Percentiles rank a stretch among this genome's conserved stretches.
These are phyloP conservation scores for Circinella minor DNA, from an alignment of 371 early-diverging fungal species.

Conservation along the genomic window DNA sequence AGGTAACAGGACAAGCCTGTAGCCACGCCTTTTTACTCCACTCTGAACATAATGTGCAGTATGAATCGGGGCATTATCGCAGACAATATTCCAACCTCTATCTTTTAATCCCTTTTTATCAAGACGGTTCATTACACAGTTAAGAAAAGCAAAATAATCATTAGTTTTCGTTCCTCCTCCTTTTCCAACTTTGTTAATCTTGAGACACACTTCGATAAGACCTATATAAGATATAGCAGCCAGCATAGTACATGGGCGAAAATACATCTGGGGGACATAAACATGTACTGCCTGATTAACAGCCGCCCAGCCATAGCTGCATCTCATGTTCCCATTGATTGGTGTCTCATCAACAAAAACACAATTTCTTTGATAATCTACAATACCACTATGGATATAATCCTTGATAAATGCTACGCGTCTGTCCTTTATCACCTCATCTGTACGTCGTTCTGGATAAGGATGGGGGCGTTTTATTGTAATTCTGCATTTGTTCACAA, in stretches of 20 bases:
- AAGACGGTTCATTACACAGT: conserved; percentile 12
- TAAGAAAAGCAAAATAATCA: too few relatives aligned
- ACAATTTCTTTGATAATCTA: too few relatives aligned
- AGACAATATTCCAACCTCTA: background rate
- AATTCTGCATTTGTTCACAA: background rate
- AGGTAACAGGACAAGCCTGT: conserved; percentile 12
- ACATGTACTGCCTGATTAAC: too few relatives aligned
- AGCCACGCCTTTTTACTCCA: conserved; percentile 10
- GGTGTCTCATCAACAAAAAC: too few relatives aligned
- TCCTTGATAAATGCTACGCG: too few relatives aligned
- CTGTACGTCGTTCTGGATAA: background rate
- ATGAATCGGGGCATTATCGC: conserved; percentile 20
- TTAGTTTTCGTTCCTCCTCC: too few relatives aligned
- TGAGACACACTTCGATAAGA: background rate
- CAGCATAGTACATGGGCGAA: background rate
- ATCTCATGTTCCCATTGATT: too few relatives aligned
- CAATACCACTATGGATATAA: too few relatives aligned
- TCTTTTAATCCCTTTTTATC: conserved; percentile 2
- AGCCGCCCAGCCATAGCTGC: too few relatives aligned
- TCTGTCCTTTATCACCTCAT: too few relatives aligned
- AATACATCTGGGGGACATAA: background rate
- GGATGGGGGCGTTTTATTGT: background rate
- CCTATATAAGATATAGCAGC: conserved; percentile 12
- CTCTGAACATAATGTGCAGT: background rate
- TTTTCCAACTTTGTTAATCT: too few relatives aligned